phyloP scores from a whole-genome alignment of 2,329 filamentous ascomycete species.

The Pseudopithomyces chartarum region DNA sequence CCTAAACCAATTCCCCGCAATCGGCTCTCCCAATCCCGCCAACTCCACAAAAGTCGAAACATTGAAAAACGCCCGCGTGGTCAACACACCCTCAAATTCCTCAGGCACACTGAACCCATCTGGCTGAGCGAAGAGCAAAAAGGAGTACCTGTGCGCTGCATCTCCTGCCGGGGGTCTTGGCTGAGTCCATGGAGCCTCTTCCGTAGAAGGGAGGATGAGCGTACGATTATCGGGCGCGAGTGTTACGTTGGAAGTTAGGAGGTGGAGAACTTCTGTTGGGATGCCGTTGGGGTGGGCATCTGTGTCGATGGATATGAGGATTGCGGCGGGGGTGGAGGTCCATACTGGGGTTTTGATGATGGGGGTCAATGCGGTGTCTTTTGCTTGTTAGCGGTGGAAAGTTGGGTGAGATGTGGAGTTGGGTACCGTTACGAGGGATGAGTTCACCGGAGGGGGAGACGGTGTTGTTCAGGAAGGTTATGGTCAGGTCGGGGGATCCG shows the following conservation, averaged over 20 bases:
- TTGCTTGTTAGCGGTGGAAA: background rate
- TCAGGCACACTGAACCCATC: slow-evolving; percentile 30
- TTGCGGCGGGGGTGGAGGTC: slow-evolving; percentile 6
- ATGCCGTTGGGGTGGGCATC: slow-evolving; percentile 38
- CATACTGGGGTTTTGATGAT: background rate
- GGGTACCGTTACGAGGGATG: slow-evolving; percentile 35
- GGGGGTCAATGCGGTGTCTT: background rate
- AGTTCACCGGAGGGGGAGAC: slow-evolving; percentile 39
- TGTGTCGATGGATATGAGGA: slow-evolving; percentile 38
- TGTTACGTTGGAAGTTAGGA: slow-evolving; percentile 24
- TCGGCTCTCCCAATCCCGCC: slow-evolving; percentile 28
- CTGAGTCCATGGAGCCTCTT: slow-evolving; percentile 26
- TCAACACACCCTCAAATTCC: slow-evolving; percentile 32
- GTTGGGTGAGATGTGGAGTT: background rate
- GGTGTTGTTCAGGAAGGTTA: slow-evolving; percentile 36
- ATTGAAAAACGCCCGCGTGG: slow-evolving; percentile 41
- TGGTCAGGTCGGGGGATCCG: slow-evolving; percentile 17
- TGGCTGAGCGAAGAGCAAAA: slow-evolving; percentile 33
- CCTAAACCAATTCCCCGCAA: slow-evolving; percentile 47
- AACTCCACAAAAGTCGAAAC: slow-evolving; percentile 39
- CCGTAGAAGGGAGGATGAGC: slow-evolving; percentile 18
- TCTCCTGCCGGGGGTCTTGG: slow-evolving; percentile 37
- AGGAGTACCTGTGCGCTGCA: slow-evolving; percentile 33
- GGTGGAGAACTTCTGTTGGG: slow-evolving; percentile 35
- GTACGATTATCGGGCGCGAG: slow-evolving; percentile 15